phyloP scores from a whole-genome alignment of 257 asterid genomes.

The Echium plantagineum region DNA sequence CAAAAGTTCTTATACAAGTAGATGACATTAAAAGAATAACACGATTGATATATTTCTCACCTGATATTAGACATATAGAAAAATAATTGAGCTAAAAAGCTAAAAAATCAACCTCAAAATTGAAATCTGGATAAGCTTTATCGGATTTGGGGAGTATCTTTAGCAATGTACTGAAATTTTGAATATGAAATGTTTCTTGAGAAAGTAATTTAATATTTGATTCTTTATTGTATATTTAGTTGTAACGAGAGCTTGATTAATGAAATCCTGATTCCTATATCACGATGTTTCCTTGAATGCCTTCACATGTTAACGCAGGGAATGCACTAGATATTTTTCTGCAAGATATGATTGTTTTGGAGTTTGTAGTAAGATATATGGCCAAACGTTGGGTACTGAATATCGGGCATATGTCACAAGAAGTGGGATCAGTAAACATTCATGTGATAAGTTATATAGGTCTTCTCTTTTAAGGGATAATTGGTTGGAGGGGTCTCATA shows the following conservation, averaged over 20 bases:
- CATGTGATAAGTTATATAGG: slow-evolving; percentile 8
- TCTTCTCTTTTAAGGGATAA: slow-evolving; percentile 16
- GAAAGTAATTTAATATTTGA: not conserved
- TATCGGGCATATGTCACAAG: slow-evolving; percentile 24
- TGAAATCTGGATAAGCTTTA: not conserved
- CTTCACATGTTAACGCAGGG: slow-evolving; percentile 2
- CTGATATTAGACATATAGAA: no score
- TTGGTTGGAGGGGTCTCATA: slow-evolving; percentile 18
- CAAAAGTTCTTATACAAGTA: no score
- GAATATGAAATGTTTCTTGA: not conserved
- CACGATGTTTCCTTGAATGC: not conserved
- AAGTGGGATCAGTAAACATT: slow-evolving; percentile 17
- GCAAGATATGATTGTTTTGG: slow-evolving; percentile 20
- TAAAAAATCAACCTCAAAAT: no score
- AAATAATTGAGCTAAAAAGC: no score
- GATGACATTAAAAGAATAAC: no score
- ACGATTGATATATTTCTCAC: no score
- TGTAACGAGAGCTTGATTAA: no score
- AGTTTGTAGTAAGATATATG: slow-evolving; percentile 11
- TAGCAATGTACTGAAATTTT: not conserved
- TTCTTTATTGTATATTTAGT: no score
- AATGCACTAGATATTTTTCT: slow-evolving; percentile 11
- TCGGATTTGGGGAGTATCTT: not conserved
- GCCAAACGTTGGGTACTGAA: slow-evolving; percentile 20
- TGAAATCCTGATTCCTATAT: not conserved